Percentiles rank a stretch among this genome's conserved stretches.
These are phyloP conservation scores for Parietaria judaica DNA, from an alignment of 306 rosid genomes.

Conservation along the genomic window DNA sequence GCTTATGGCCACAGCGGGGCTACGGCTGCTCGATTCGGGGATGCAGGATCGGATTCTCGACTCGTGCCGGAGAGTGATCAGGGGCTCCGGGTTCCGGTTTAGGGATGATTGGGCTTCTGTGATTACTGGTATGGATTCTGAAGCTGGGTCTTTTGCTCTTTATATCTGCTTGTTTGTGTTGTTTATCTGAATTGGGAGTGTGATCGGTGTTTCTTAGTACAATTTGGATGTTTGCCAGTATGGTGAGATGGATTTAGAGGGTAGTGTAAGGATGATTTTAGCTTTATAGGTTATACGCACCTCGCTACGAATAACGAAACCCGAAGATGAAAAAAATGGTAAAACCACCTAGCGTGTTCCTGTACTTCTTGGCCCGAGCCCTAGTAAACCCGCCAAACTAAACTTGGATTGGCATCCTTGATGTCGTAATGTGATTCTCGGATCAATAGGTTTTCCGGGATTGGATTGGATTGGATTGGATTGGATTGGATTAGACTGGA, in stretches of 20 bases:
- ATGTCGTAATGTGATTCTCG: too few species aligned
- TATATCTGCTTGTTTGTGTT: background rate
- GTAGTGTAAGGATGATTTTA: background rate
- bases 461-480: background rate
- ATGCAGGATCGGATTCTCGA: conserved; percentile 51
- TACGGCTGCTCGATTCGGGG: conserved; percentile 45
- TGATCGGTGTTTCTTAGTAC: background rate
- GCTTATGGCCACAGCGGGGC: conserved; percentile 96
- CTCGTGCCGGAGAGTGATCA: conserved; percentile 52
- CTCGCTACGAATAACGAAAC: too few species aligned
- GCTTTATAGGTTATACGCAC: too few species aligned
- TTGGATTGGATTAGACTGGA: background rate
- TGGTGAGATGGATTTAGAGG: background rate
- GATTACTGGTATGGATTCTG: conserved; percentile 47
- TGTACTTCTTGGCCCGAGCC: too few species aligned
- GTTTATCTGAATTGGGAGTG: background rate
- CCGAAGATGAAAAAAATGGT: too few species aligned
- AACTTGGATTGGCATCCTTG: too few species aligned
- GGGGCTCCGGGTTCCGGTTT: conserved; percentile 59
- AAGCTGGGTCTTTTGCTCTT: too few species aligned
- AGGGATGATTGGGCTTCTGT: conserved; percentile 85
- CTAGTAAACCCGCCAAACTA: too few species aligned
- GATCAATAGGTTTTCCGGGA: too few species aligned
- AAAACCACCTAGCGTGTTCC: too few species aligned
- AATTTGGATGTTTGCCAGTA: background rate